Base-by-base conservation (phyloP, 768 basidiomycete genomes). In the Boletus insuetus region DNA sequence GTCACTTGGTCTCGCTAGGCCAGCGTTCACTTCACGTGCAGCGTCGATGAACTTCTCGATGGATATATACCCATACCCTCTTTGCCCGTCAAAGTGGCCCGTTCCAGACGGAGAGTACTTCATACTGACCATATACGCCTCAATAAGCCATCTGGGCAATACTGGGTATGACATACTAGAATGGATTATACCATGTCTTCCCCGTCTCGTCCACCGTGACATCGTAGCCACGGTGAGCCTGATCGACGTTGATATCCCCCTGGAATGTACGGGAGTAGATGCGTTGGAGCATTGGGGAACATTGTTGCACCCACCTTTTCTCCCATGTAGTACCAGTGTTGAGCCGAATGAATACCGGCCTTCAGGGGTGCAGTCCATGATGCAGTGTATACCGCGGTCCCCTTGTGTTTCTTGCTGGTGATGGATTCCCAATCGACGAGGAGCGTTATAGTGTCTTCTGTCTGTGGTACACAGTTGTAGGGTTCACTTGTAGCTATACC, bases 251-350 rank as follows among this genome's bases (percentile, higher is more conserved):
- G 69, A 96, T 90, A 60, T 96, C 94, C 22, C 94, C 94, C 91
- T 93, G 69, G 20, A 62, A 47, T 16, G 35, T 22, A 42, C 8
- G 10, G 37, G 13, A 31, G 26, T 49, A n/a, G 8, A 37, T 40
- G 22, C 29, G 53, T 19, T 31, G 3, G 62, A 29, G 22, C 16
- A 46, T 16, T 37, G 32, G 11, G 19, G 16, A 24, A 5, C n/a
- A 46, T 49, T 47, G 22, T 49, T 11, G 20, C 19, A 54, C 71
- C 9, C 50, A 85, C 91, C 79, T 91, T 95, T 75, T 91, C 88
- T 46, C 82, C 94, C 89, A 95, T 91, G 73, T 94, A 95, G 73
- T 95, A 93, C 89, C 91, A 95, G 65, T 91, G 86, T 65, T 97
- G 94, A 39, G 87, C 88, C 9, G 89, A 87, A 70, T 95, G 93